A percentile compares a stretch with the other conserved stretches of the same genome.
Evolutionary conservation across 1,284 basidiomycete genomes (phyloP).

Genomic region (Malassezia vespertilionis): DNA sequence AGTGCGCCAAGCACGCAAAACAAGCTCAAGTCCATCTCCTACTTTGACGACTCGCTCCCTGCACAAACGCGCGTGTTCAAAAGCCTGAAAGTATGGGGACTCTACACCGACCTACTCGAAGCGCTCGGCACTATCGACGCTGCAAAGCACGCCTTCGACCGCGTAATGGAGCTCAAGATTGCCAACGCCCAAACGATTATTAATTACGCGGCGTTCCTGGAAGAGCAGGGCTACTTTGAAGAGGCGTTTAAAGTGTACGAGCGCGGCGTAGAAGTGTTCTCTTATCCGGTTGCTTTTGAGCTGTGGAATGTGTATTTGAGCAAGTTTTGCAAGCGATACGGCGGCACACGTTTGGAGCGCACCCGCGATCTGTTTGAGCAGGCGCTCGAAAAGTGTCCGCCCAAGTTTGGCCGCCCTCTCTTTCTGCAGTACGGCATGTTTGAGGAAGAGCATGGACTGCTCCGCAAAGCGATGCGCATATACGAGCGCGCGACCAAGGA

Average conservation of each 20-base stretch:
- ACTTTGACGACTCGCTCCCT: constrained; percentile 83
- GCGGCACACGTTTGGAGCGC: constrained; percentile 84
- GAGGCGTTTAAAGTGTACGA: constrained; percentile 99
- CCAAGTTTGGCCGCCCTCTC: constrained; percentile 84
- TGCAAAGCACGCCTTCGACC: constrained; percentile 86
- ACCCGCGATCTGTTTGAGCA: constrained; percentile 95
- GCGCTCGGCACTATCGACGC: constrained; percentile 86
- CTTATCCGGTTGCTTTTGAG: constrained; percentile 94
- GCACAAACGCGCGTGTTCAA: constrained; percentile 89
- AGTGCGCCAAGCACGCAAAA: constrained; percentile 63
- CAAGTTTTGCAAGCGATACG: constrained; percentile 93
- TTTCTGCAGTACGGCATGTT: constrained; percentile 90
- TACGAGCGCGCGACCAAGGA: constrained; percentile 82
- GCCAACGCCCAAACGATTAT: constrained; percentile 91
- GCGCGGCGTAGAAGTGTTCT: constrained; percentile 90
- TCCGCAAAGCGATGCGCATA: constrained; percentile 89
- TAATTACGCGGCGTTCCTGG: constrained; percentile 92
- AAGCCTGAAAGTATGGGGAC: constrained; percentile 95
- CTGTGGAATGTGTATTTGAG: constrained; percentile 98
- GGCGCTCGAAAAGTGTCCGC: constrained; percentile 86
- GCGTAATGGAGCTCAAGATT: constrained; percentile 90
- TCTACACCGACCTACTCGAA: constrained; percentile 94
- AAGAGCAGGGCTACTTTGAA: constrained; percentile 95
- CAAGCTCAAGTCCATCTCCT: constrained; percentile 66
- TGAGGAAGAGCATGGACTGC: constrained; percentile 88